Base-by-base conservation (phyloP, 2,329 filamentous ascomycete species). In the Pseudogymnoascus sp. region DNA sequence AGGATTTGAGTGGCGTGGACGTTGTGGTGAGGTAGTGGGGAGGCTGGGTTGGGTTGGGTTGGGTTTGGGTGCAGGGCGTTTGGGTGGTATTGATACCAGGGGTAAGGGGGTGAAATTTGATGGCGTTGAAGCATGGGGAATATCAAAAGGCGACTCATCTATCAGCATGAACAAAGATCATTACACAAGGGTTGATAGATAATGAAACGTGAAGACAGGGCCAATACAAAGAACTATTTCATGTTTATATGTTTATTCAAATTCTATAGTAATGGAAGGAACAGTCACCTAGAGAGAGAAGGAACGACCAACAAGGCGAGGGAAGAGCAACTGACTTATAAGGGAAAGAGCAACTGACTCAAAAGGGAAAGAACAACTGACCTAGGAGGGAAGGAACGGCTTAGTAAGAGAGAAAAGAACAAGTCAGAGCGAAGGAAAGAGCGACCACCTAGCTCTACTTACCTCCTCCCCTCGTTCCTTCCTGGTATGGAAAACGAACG, bases 1-100 rank as follows among this genome's bases (percentile, higher is more conserved):
- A 85, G 53, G 88, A 96, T 69, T 80, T 87, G 78, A 90, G 93
- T 72, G 80, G 82, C 28, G 78, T 96, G 35, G 91, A 96, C 74
- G 88, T 95, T 21, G 81, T 88, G 67, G 75, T 92, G 62, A 84
- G 80, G 68, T 85, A 62, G 62, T 9, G 8, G 7, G n/a, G 21
- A 57, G n/a, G 21, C 28, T 11, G 21, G 47, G 9, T n/a, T n/a
- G 17, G 36, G n/a, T 17, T 38, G 36, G 8, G 8, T 42, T 19
- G 2, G 17, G 17, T 38, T 38, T 38, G 38, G n/a, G n/a, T n/a
- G n/a, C n/a, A n/a, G n/a, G n/a, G 38, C 38, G 38, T 42, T 42
- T 19, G n/a, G n/a, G 36, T 19, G 36, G 36, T 8, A 5, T 38
- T 19, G 38, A 40, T 40, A 40, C 38, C 38, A 40, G 19, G 19